These are phyloP conservation scores for Nicotiana noctiflora DNA, from an alignment of 257 asterid species.

Conservation along the genomic window DNA sequence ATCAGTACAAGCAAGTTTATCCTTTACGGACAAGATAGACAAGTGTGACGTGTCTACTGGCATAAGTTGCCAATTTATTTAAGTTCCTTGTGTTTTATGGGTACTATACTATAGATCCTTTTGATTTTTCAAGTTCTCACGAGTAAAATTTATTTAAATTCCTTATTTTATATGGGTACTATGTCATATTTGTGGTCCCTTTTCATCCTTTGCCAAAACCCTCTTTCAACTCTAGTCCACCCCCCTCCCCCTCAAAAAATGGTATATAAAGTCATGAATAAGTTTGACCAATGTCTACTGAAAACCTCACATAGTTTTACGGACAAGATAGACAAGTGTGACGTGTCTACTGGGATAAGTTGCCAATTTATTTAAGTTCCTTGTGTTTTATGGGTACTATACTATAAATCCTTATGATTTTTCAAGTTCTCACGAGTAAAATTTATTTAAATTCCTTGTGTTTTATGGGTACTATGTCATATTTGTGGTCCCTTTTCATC, in stretches of 20 bases:
- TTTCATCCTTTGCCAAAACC: background rate
- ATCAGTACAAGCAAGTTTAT: background rate
- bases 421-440: background rate
- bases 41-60: background rate
- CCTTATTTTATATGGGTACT: background rate
- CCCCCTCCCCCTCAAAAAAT: background rate
- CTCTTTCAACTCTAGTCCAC: background rate
- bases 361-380: background rate
- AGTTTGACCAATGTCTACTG: background rate
- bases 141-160: background rate
- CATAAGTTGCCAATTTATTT: background rate
- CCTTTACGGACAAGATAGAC: background rate
- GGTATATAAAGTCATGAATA: background rate
- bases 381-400: background rate
- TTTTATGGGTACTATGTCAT: background rate
- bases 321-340: background rate
- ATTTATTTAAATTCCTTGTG: background rate
- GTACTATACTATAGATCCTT: background rate
- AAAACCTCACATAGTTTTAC: too few relatives aligned
- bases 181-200: background rate
- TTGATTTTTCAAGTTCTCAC: background rate
- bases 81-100: background rate
- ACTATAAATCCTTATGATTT: background rate
- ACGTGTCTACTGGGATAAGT: background rate
- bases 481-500: background rate